Conservation (phyloP, 805 yeast species). For the Schizosaccharomyces cryophilus region DNA sequence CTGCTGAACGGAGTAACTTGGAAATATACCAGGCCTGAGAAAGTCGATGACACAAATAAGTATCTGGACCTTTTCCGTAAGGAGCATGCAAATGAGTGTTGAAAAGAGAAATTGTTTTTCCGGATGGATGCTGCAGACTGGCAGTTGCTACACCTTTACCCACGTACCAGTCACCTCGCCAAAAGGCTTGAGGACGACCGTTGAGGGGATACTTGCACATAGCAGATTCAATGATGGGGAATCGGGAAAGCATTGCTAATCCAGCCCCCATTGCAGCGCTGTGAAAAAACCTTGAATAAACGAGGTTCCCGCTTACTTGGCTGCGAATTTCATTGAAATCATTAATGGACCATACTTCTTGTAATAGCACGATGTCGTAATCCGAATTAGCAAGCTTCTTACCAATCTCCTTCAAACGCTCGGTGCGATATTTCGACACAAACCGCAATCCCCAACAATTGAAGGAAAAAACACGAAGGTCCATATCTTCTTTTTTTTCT, state of each 20-base stretch:
- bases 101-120: constrained; percentile 40
- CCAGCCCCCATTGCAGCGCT: constrained; percentile 76
- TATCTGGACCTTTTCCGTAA: constrained; percentile 69
- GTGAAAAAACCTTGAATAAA: constrained; percentile 43
- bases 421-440: constrained; percentile 45
- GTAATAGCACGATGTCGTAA: constrained; percentile 77
- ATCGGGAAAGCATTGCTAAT: constrained; percentile 53
- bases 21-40: constrained; percentile 94
- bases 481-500: not conserved
- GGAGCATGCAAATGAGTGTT: constrained; percentile 96
- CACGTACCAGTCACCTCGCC: constrained; percentile 91
- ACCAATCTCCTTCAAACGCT: constrained; percentile 53
- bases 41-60: constrained; percentile 71
- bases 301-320: constrained; percentile 24
- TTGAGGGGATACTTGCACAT: constrained; percentile 71
- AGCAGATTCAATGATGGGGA: constrained; percentile 60
- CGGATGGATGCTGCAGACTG: constrained; percentile 25
- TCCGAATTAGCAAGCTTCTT: constrained; percentile 26
- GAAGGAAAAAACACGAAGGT: constrained; percentile 11
- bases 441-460: constrained; percentile 51
- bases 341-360: constrained; percentile 72
- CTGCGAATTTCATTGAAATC: constrained; percentile 50
- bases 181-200: constrained; percentile 82
- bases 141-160: constrained; percentile 76
- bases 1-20: constrained; percentile 32